Evolutionary conservation across 2,329 filamentous ascomycete genomes (phyloP).

Genomic region (Scleromitrula shiraiana): DNA sequence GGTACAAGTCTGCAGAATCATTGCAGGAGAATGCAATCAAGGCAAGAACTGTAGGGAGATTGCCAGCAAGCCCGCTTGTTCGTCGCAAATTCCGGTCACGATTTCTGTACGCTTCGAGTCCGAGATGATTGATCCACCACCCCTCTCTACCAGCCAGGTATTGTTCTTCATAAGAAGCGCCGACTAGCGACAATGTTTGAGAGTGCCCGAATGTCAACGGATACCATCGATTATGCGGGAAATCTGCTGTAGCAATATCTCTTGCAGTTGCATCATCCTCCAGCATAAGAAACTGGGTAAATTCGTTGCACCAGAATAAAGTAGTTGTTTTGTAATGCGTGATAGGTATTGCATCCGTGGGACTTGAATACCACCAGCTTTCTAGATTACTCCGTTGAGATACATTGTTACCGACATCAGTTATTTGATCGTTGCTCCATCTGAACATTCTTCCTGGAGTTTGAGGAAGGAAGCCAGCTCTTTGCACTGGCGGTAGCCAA

Average conservation of each 20-base stretch:
- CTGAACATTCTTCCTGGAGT: conserved; percentile 17
- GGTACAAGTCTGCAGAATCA: not conserved
- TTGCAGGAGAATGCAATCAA: conserved; percentile 23
- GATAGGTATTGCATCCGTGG: not conserved
- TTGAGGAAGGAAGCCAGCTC: conserved; percentile 15
- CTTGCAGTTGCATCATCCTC: conserved; percentile 11
- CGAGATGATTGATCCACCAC: conserved; percentile 15
- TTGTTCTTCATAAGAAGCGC: conserved; percentile 3
- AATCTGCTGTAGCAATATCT: conserved; percentile 5
- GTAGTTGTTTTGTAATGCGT: conserved; percentile 14
- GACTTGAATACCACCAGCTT: not conserved
- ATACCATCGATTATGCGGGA: conserved; percentile 15
- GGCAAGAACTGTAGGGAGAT: conserved; percentile 18
- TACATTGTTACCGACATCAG: not conserved
- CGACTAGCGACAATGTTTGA: conserved; percentile 9
- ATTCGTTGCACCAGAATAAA: conserved; percentile 19
- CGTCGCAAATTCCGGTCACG: not conserved
- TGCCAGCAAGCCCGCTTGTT: conserved; percentile 15
- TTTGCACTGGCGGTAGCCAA: conserved; percentile 19
- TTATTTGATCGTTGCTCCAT: conserved; percentile 18
- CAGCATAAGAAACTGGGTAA: conserved; percentile 16
- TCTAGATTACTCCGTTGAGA: conserved; percentile 10
- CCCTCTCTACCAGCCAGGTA: conserved; percentile 11
- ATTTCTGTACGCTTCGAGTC: conserved; percentile 10
- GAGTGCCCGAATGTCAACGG: conserved; percentile 15